phyloP scores from a whole-genome alignment of 257 asterid genomes.

The Voacanga thouarsii region DNA sequence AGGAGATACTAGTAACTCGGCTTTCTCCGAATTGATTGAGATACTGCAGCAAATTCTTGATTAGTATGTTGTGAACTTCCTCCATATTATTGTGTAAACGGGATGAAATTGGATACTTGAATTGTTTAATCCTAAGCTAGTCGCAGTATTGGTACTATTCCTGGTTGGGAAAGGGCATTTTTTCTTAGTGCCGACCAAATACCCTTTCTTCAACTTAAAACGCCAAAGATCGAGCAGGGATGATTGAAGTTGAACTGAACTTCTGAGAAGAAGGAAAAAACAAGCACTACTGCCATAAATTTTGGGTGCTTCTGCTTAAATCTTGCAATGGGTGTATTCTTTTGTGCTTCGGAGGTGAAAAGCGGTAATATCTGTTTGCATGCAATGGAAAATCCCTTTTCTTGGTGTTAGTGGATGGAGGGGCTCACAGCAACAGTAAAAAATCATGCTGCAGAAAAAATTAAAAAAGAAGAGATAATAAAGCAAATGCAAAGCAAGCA shows the following conservation, averaged over 20 bases:
- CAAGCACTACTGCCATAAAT: neutral
- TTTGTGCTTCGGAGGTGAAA: conserved; percentile 15
- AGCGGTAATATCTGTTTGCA: conserved; percentile 34
- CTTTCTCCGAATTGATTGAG: too few species aligned
- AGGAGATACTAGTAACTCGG: too few species aligned
- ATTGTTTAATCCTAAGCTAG: neutral
- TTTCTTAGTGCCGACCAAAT: conserved; percentile 2
- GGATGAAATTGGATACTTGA: neutral
- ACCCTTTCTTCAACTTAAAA: neutral
- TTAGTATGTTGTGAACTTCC: neutral
- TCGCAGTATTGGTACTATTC: neutral
- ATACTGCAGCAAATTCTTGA: too few species aligned
- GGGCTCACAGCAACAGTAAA: conserved; percentile 27
- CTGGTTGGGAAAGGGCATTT: neutral
- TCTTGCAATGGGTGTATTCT: neutral
- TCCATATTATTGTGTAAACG: neutral
- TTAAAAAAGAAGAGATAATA: conserved; percentile 22
- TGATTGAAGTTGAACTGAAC: too few species aligned
- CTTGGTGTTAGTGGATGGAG: conserved; percentile 43
- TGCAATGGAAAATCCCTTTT: conserved; percentile 37
- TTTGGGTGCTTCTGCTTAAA: neutral
- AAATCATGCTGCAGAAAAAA: conserved; percentile 4
- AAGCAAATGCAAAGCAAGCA: conserved; percentile 50
- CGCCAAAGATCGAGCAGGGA: neutral
- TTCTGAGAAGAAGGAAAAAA: neutral